Evolutionary conservation across 2,329 filamentous ascomycete genomes (phyloP).

Genomic region (Pseudogymnoascus verrucosus): DNA sequence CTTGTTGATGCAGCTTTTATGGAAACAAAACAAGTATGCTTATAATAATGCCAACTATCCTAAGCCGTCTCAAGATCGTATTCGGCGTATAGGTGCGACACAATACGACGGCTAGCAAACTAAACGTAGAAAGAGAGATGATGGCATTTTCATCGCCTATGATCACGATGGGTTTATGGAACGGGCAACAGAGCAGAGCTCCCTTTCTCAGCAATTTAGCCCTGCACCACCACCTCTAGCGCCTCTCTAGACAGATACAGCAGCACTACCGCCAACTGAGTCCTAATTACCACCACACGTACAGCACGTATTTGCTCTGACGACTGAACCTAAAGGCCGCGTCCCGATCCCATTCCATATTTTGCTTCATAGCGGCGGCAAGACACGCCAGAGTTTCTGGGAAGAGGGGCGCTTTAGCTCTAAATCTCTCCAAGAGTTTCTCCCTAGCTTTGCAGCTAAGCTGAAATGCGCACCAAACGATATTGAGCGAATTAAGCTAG

Average conservation of each 20-base stretch:
- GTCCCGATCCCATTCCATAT: not conserved
- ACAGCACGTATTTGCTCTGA: not conserved
- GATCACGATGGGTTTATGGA: not conserved
- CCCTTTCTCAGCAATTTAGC: not conserved
- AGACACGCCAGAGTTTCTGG: not conserved
- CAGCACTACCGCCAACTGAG: not conserved
- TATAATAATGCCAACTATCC: conserved; percentile 13
- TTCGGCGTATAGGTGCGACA: not conserved
- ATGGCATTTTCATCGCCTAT: not conserved
- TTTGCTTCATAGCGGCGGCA: not conserved
- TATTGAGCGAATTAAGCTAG: not conserved
- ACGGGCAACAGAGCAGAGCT: not conserved
- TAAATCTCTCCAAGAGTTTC: not conserved
- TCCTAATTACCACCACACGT: not conserved
- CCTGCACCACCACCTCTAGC: not conserved
- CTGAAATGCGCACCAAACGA: not conserved
- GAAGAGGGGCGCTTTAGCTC: not conserved
- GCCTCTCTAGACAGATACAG: not conserved
- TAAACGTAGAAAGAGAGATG: not conserved
- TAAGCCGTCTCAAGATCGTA: not conserved
- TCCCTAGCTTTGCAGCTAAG: not conserved
- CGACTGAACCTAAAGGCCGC: not conserved
- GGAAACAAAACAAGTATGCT: conserved; percentile 15
- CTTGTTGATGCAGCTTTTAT: conserved; percentile 14
- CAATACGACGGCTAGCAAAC: not conserved